phyloP scores from a whole-genome alignment of 2,329 filamentous ascomycete genomes.

The Aquanectria penicillioides region DNA sequence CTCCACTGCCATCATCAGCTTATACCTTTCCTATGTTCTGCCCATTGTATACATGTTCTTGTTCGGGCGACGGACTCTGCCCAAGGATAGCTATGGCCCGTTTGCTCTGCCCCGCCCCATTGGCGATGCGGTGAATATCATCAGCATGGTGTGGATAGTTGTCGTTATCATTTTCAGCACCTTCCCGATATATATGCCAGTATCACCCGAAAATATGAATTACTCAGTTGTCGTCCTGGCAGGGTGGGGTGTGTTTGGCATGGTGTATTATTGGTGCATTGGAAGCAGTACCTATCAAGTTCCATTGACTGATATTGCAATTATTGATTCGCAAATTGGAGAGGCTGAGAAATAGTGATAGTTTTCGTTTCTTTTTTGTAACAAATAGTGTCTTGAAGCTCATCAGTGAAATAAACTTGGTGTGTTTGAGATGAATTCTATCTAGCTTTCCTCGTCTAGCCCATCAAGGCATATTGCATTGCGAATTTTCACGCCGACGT shows the following conservation, averaged over 20 bases:
- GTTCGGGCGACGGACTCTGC: neutral
- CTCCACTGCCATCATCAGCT: conserved; percentile 13
- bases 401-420: too few species aligned
- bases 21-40: conserved; percentile 10
- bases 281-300: conserved; percentile 31
- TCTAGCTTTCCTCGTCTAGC: too few species aligned
- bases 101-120: conserved; percentile 42
- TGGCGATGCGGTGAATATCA: conserved; percentile 48
- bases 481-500: too few species aligned
- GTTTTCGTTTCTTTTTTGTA: too few species aligned
- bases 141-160: conserved; percentile 52
- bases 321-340: too few species aligned
- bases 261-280: conserved; percentile 41
- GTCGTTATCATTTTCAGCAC: conserved; percentile 55
- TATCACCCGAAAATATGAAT: conserved; percentile 54
- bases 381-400: too few species aligned
- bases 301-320: conserved; percentile 5
- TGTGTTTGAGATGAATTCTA: too few species aligned
- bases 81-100: neutral
- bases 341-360: too few species aligned
- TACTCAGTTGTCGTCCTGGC: conserved; percentile 53
- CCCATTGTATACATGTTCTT: conserved; percentile 2
- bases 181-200: conserved; percentile 51
- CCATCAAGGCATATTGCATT: too few species aligned
- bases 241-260: conserved; percentile 48